Evolutionary conservation across 331 rosid genomes (phyloP).

Genomic region (Saraca asoca): DNA sequence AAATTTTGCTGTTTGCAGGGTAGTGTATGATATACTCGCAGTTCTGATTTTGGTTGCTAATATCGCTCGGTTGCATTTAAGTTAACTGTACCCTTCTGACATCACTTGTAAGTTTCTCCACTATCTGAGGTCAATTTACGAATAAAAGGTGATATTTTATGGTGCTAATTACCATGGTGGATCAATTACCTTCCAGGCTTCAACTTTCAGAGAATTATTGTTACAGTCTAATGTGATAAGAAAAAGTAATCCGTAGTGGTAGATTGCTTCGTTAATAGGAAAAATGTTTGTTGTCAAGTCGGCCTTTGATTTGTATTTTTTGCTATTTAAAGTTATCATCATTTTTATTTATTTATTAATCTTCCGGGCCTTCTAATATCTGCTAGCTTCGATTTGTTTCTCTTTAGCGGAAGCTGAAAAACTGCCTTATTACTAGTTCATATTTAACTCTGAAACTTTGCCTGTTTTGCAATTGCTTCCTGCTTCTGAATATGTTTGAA

Average conservation of each 20-base stretch:
- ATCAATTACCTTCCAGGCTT: conserved; percentile 26
- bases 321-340: background rate
- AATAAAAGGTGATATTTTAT: conserved; percentile 10
- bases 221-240: too few relatives aligned
- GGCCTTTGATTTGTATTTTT: background rate
- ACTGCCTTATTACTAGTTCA: background rate
- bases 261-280: background rate
- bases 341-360: background rate
- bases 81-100: too few relatives aligned
- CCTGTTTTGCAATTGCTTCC: conserved; percentile 15
- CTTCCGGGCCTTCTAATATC: conserved; percentile 7
- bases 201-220: background rate
- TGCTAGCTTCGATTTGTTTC: background rate
- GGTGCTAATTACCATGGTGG: conserved; percentile 5
- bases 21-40: conserved; percentile 13
- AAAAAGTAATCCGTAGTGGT: background rate
- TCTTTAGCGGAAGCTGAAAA: conserved; percentile 9
- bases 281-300: background rate
- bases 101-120: conserved; percentile 23
- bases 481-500: conserved; percentile 17
- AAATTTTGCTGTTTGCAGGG: conserved; percentile 39
- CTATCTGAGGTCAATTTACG: conserved; percentile 31
- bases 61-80: too few relatives aligned
- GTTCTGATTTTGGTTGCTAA: too few relatives aligned
- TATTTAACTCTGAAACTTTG: conserved; percentile 3